A percentile compares a stretch with the other conserved stretches of the same genome.
phyloP scores from a whole-genome alignment of 352 stramenopile genomes.

The Aphanomyces invadans region DNA sequence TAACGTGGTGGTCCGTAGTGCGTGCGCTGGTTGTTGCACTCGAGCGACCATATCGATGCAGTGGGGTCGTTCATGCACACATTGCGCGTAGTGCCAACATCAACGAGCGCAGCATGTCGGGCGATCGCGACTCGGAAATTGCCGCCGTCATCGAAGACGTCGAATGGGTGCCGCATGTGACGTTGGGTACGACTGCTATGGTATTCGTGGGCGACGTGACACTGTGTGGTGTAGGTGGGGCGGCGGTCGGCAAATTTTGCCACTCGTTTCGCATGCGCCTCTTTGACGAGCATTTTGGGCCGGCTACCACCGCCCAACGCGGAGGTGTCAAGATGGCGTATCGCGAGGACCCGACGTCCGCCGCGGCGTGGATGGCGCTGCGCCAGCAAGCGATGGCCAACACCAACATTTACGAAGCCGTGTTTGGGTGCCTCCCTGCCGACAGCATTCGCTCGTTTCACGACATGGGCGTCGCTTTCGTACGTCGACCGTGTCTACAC shows the following conservation, averaged over 20 bases:
- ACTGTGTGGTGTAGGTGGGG: constrained; percentile 28
- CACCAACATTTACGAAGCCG: constrained; percentile 73
- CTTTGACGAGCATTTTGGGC: constrained; percentile 79
- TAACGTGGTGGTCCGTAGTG: too few species aligned
- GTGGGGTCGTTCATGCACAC: too few species aligned
- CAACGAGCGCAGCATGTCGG: constrained; percentile 82
- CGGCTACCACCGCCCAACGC: too few species aligned
- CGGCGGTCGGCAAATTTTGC: constrained; percentile 65
- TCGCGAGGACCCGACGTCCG: constrained; percentile 52
- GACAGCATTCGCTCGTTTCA: constrained; percentile 62
- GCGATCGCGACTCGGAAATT: constrained; percentile 81
- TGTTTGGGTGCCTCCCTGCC: constrained; percentile 71
- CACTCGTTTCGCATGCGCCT: constrained; percentile 84
- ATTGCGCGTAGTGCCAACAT: constrained; percentile 51
- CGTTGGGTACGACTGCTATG: constrained; percentile 27
- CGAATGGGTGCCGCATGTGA: constrained; percentile 49
- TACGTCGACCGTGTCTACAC: constrained; percentile 1
- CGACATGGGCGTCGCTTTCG: constrained; percentile 40
- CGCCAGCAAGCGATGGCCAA: constrained; percentile 80
- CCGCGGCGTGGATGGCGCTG: constrained; percentile 71
- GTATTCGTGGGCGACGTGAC: background rate
- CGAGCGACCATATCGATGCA: background rate
- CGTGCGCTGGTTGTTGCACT: background rate
- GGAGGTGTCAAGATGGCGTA: constrained; percentile 44
- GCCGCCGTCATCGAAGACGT: constrained; percentile 77